Percentiles rank a stretch among this genome's conserved stretches.
Conservation (phyloP, 2,329 filamentous ascomycete species). For the Pestalotiopsis sp. region DNA sequence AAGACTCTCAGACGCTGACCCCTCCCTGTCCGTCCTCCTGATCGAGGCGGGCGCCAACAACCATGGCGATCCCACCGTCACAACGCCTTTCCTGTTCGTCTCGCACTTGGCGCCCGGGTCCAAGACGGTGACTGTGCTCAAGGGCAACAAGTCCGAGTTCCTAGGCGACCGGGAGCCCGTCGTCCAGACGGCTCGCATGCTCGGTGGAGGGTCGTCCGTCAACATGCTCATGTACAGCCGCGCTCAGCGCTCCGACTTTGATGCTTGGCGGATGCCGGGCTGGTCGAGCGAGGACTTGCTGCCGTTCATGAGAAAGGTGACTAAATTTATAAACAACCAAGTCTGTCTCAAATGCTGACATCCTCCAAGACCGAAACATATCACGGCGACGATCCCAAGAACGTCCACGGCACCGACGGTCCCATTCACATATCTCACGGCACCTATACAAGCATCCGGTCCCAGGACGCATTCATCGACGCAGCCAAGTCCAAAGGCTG, state of each 20-base stretch:
- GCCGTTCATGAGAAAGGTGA: slow-evolving; percentile 37
- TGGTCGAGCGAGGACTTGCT: slow-evolving; percentile 30
- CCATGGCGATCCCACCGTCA: slow-evolving; percentile 5
- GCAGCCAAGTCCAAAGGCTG: slow-evolving; percentile 37
- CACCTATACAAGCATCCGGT: too few species aligned
- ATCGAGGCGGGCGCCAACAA: slow-evolving; percentile 20
- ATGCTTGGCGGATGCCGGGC: slow-evolving; percentile 28
- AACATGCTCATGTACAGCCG: slow-evolving; percentile 46
- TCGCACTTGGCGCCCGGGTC: slow-evolving; percentile 11
- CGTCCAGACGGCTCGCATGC: slow-evolving; percentile 35
- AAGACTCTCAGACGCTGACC: slow-evolving; percentile 21
- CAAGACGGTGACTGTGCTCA: slow-evolving; percentile 12
- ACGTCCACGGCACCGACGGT: slow-evolving; percentile 54
- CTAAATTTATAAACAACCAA: neutral
- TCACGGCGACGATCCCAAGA: slow-evolving; percentile 44
- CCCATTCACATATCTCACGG: slow-evolving; percentile 54
- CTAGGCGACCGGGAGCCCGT: slow-evolving; percentile 14
- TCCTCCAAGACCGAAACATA: slow-evolving; percentile 54
- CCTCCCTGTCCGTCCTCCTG: slow-evolving; percentile 18
- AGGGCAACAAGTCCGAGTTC: neutral
- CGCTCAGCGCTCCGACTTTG: slow-evolving; percentile 33
- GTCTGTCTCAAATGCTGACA: neutral
- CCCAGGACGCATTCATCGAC: too few species aligned
- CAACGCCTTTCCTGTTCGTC: slow-evolving; percentile 13
- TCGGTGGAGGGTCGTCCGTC: slow-evolving; percentile 57